A percentile compares a stretch with the other conserved stretches of the same genome.
phyloP scores from a whole-genome alignment of 352 stramenopile genomes.

The Phytophthora fragariaefolia region DNA sequence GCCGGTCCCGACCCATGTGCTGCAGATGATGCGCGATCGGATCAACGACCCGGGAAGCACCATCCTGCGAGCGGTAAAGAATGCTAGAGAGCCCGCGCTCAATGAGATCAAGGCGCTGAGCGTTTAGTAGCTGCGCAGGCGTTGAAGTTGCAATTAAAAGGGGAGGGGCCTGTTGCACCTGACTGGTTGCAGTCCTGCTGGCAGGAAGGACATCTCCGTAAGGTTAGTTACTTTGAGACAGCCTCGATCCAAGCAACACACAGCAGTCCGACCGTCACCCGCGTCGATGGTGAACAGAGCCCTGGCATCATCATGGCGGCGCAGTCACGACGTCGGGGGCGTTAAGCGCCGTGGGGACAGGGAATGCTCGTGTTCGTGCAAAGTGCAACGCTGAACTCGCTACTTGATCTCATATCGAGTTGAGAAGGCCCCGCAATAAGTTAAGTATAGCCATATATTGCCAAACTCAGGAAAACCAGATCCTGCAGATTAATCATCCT shows the following conservation, averaged over 20 bases:
- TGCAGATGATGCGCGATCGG: conserved; percentile 40
- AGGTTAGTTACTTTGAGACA: no score
- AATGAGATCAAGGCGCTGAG: conserved; percentile 30
- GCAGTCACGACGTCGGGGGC: not conserved
- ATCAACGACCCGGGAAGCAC: conserved; percentile 40
- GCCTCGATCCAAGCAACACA: not conserved
- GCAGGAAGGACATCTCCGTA: no score
- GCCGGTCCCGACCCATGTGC: conserved; percentile 28
- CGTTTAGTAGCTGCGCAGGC: not conserved
- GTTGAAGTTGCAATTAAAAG: not conserved
- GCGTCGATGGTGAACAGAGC: not conserved
- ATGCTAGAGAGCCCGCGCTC: conserved; percentile 18
- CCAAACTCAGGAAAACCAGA: not conserved
- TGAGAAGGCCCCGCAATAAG: not conserved
- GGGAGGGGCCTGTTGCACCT: not conserved
- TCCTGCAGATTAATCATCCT: not conserved
- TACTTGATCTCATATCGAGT: not conserved
- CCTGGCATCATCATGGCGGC: not conserved
- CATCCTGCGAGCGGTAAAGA: conserved; percentile 38
- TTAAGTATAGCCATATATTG: not conserved
- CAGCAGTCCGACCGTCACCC: not conserved
- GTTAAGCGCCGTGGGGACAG: no score
- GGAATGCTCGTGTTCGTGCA: no score
- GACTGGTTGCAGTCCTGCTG: not conserved
- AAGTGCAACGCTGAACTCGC: not conserved